phyloP scores from a whole-genome alignment of 2,329 filamentous ascomycete species.

The Tolypocladium capitatum region DNA sequence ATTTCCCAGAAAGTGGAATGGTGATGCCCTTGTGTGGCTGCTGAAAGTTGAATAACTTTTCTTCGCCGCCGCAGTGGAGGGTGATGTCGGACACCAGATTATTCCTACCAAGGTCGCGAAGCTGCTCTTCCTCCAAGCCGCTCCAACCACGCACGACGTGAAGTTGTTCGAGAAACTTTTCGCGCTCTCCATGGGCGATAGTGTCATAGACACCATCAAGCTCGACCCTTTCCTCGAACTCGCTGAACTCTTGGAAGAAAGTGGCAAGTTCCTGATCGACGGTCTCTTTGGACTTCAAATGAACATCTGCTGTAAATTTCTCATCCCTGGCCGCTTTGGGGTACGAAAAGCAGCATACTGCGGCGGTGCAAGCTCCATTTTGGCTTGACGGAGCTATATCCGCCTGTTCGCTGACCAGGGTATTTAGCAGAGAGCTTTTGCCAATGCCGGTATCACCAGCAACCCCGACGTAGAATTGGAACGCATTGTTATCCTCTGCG shows the following conservation, averaged over 20 bases:
- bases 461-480: not conserved
- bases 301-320: not conserved
- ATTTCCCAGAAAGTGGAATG: not conserved
- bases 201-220: not conserved
- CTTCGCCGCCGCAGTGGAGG: not conserved
- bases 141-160: constrained; percentile 5
- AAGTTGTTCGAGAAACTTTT: constrained; percentile 1
- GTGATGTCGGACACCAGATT: not conserved
- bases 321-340: not conserved
- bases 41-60: not conserved
- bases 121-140: not conserved
- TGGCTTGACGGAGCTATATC: constrained; percentile 6
- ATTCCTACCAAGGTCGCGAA: constrained; percentile 1
- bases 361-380: constrained; percentile 7
- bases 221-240: not conserved
- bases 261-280: constrained; percentile 5
- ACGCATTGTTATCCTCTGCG: not conserved
- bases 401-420: not conserved
- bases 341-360: constrained; percentile 6
- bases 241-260: constrained; percentile 2
- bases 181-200: not conserved
- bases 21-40: not conserved
- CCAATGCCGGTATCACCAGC: constrained; percentile 7
- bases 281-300: constrained; percentile 5
- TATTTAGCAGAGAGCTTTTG: constrained; percentile 7